phyloP scores from a whole-genome alignment of 139 green algal species.

The Tetraselmis striata region DNA sequence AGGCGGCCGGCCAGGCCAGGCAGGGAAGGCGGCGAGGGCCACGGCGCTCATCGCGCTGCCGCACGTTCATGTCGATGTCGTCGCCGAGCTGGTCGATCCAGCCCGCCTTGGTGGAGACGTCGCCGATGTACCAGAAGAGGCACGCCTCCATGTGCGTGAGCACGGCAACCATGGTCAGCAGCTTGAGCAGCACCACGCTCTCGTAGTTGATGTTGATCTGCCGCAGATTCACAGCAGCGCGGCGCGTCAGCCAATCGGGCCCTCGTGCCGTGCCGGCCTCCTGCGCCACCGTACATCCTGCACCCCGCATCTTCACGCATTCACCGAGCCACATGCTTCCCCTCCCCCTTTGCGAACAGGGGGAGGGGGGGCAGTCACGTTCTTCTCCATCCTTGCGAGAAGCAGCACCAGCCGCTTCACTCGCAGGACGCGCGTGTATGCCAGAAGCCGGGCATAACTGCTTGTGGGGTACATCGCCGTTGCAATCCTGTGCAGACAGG shows the following conservation, averaged over 20 bases:
- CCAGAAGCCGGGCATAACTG: neutral
- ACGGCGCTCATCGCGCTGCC: no score
- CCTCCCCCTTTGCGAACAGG: no score
- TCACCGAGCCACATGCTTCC: no score
- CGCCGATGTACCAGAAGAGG: neutral
- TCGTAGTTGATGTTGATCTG: neutral
- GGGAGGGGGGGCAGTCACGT: neutral
- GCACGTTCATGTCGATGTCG: neutral
- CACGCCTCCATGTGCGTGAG: neutral
- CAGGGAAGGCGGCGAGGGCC: no score
- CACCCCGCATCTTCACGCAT: no score
- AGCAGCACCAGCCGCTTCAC: neutral
- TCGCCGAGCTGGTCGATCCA: neutral
- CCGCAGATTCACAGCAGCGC: neutral
- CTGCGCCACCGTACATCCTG: no score
- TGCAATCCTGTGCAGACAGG: neutral
- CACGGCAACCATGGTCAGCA: neutral
- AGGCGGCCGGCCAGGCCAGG: no score
- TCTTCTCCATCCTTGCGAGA: neutral
- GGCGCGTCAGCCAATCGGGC: no score
- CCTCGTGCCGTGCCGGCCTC: no score
- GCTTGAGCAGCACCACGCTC: neutral
- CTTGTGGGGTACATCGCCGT: neutral
- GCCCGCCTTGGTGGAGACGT: neutral
- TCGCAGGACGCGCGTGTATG: neutral